Evolutionary conservation across 148 eudicot species (phyloP).

Genomic region (Vaccinium darrowii): DNA sequence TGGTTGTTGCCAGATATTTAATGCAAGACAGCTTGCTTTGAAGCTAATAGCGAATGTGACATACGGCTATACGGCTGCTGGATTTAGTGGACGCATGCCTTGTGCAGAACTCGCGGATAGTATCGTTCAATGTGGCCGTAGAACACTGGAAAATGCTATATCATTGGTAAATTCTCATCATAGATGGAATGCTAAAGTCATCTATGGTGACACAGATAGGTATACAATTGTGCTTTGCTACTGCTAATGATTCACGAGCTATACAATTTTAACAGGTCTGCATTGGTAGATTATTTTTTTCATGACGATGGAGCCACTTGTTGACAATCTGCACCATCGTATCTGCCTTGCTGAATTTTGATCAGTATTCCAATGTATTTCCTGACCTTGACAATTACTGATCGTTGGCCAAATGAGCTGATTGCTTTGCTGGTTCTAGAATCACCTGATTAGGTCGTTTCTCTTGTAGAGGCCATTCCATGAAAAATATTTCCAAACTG

Average conservation of each 20-base stretch:
- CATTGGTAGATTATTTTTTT: background rate
- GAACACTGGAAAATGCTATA: slow-evolving; percentile 89
- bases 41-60: slow-evolving; percentile 96
- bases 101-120: slow-evolving; percentile 99
- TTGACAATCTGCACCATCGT: background rate
- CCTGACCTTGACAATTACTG: background rate
- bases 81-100: slow-evolving; percentile 99
- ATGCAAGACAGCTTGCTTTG: slow-evolving; percentile 95
- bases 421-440: background rate
- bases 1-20: slow-evolving; percentile 47
- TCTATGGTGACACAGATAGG: slow-evolving; percentile 99
- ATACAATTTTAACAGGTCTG: slow-evolving; percentile 2
- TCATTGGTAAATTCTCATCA: slow-evolving; percentile 66
- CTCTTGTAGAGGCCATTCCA: background rate
- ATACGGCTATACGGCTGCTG: slow-evolving; percentile 98
- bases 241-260: background rate
- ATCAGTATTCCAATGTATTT: background rate
- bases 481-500: background rate
- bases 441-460: background rate
- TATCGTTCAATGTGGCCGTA: slow-evolving; percentile 97
- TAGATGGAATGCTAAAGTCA: slow-evolving; percentile 83
- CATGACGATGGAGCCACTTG: background rate
- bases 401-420: background rate
- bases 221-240: slow-evolving; percentile 20
- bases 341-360: background rate